A percentile compares a stretch with the other conserved stretches of the same genome.
phyloP scores from a whole-genome alignment of 1,139 yeast genomes.

The Taiozyma sp. region DNA sequence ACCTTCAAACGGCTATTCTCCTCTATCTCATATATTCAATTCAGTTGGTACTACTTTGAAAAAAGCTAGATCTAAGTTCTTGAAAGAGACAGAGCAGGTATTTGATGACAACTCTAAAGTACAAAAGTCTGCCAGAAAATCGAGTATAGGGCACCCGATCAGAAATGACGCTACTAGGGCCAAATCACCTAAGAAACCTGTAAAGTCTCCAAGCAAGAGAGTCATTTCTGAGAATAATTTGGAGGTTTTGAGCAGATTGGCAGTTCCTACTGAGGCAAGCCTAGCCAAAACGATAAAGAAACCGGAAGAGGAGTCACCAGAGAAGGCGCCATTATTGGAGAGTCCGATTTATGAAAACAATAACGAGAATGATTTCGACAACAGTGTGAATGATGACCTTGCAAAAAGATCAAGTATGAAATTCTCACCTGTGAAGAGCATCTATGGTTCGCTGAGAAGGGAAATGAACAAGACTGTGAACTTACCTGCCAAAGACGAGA shows the following conservation, averaged over 20 bases:
- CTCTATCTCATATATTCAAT: constrained; percentile 19
- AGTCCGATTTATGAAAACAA: constrained; percentile 2
- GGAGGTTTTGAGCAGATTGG: constrained; percentile 21
- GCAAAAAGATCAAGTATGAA: constrained; percentile 11
- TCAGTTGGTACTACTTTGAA: constrained; percentile 21
- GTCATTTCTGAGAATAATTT: neutral
- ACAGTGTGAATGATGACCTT: constrained; percentile 2
- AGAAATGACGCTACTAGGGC: neutral
- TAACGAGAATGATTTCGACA: constrained; percentile 1
- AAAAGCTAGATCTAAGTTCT: constrained; percentile 18
- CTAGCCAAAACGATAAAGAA: constrained; percentile 15
- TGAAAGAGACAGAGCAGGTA: constrained; percentile 13
- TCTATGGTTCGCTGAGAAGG: constrained; percentile 19
- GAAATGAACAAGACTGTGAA: constrained; percentile 12
- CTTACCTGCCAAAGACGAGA: constrained; percentile 11
- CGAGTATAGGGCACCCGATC: neutral
- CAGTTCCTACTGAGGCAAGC: constrained; percentile 33
- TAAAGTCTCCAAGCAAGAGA: constrained; percentile 1
- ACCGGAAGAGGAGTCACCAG: neutral
- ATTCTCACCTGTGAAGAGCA: constrained; percentile 23
- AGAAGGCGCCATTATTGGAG: constrained; percentile 2
- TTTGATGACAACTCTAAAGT: constrained; percentile 5
- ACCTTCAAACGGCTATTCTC: constrained; percentile 13
- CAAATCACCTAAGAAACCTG: neutral
- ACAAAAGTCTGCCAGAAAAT: constrained; percentile 3